These are phyloP conservation scores for Tetrapisispora iriomotensis DNA, from an alignment of 805 yeast species.

Conservation along the genomic window DNA sequence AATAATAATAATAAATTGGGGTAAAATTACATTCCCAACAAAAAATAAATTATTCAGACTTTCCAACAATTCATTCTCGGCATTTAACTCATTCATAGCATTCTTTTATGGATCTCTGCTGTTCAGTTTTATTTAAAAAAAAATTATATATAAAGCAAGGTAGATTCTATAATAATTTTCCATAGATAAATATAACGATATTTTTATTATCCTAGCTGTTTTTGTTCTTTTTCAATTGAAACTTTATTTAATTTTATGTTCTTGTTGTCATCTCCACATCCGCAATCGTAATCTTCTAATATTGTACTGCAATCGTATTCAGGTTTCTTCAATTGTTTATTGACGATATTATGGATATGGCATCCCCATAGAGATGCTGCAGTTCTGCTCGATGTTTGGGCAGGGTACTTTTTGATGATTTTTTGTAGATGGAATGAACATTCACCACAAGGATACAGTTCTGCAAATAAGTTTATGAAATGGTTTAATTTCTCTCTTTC, in stretches of 20 bases:
- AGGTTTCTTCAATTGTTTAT: slow-evolving; percentile 55
- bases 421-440: slow-evolving; percentile 86
- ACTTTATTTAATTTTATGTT: slow-evolving; percentile 12
- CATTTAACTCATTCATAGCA: too few species aligned
- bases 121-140: too few species aligned
- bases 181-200: background rate
- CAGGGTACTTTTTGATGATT: slow-evolving; percentile 65
- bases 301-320: slow-evolving; percentile 78
- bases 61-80: too few species aligned
- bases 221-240: slow-evolving; percentile 9
- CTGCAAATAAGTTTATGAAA: slow-evolving; percentile 69
- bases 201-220: slow-evolving; percentile 13
- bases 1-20: background rate
- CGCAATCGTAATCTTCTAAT: slow-evolving; percentile 89
- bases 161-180: too few species aligned
- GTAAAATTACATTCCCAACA: too few species aligned
- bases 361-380: slow-evolving; percentile 96
- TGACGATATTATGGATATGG: slow-evolving; percentile 79
- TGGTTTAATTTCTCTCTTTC: slow-evolving; percentile 54
- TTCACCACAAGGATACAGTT: slow-evolving; percentile 95
- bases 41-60: too few species aligned
- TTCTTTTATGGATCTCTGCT: too few species aligned
- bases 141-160: too few species aligned
- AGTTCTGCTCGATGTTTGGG: slow-evolving; percentile 66
- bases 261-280: slow-evolving; percentile 72